A percentile compares a stretch with the other conserved stretches of the same genome.
Conservation (phyloP, 371 early-diverging fungal genomes). For the Chytridium lagenaria region DNA sequence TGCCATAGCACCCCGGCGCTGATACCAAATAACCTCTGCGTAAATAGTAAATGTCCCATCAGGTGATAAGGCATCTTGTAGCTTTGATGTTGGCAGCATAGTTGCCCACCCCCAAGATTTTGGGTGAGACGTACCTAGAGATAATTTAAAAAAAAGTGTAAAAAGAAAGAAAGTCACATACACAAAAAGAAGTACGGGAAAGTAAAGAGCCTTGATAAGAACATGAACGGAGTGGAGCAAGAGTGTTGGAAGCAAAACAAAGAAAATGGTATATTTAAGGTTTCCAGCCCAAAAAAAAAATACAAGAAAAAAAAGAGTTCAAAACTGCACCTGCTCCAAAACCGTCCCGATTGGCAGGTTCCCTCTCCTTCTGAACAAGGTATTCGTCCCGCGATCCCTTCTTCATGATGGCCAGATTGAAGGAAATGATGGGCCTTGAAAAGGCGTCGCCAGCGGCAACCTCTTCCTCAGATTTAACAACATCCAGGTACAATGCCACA, state of each 20-base stretch:
- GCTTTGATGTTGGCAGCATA: conserved; percentile 30
- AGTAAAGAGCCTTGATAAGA: background rate
- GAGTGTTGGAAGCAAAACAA: background rate
- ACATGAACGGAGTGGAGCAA: background rate
- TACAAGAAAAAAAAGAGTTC: background rate
- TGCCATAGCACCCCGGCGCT: conserved; percentile 10
- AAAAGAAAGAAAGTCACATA: conserved; percentile 8
- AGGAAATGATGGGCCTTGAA: conserved; percentile 35
- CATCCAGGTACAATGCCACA: conserved; percentile 45
- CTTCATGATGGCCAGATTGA: conserved; percentile 36
- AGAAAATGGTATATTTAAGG: too few relatives aligned
- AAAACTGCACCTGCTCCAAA: conserved; percentile 36
- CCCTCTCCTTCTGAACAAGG: conserved; percentile 37
- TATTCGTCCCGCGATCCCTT: conserved; percentile 21
- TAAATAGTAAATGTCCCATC: conserved; percentile 35
- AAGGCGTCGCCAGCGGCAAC: conserved; percentile 31
- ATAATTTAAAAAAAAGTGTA: too few relatives aligned
- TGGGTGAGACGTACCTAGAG: conserved; percentile 37
- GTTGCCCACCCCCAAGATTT: conserved; percentile 47
- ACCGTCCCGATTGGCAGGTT: conserved; percentile 33
- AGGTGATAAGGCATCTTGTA: conserved; percentile 30
- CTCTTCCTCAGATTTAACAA: conserved; percentile 39
- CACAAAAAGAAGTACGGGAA: background rate
- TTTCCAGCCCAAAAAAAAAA: background rate
- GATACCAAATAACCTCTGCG: conserved; percentile 34